Conservation (phyloP, 2,329 filamentous ascomycete genomes). For the Pseudopyricularia cyperi region DNA sequence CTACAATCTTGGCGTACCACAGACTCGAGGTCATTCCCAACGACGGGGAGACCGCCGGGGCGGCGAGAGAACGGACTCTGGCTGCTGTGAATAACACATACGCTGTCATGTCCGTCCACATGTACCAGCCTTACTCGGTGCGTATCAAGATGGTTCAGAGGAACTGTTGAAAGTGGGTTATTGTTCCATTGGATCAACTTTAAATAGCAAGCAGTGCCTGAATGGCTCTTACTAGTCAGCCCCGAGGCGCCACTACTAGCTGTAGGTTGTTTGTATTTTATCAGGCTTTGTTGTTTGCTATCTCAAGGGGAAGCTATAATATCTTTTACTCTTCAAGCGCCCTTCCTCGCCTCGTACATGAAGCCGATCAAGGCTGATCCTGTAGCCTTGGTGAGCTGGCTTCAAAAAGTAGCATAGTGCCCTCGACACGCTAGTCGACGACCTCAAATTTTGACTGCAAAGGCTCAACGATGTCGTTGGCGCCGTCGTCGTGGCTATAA, state of each 20-base stretch:
- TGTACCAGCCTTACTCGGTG: too few species aligned
- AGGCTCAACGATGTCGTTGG: background rate
- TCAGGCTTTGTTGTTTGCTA: too few species aligned
- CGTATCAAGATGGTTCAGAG: too few species aligned
- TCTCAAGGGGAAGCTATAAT: too few species aligned
- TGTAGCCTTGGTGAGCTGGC: background rate
- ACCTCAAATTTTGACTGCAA: background rate
- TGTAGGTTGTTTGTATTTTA: too few species aligned
- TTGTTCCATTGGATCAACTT: too few species aligned
- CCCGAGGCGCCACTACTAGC: too few species aligned
- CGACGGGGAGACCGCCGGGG: constrained; percentile 36
- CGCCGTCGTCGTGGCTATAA: background rate
- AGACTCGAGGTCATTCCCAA: constrained; percentile 60
- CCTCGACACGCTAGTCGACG: background rate
- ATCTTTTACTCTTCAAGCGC: background rate
- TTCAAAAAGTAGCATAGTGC: background rate
- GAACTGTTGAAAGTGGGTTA: too few species aligned
- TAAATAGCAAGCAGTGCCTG: too few species aligned
- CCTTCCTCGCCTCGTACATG: background rate
- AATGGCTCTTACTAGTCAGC: too few species aligned
- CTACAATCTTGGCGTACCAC: constrained; percentile 42
- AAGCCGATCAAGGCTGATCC: background rate
- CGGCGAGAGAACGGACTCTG: constrained; percentile 16
- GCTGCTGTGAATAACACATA: too few species aligned
- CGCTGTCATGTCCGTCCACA: too few species aligned